Percentiles rank a stretch among this genome's conserved stretches.
phyloP scores from a whole-genome alignment of 1,284 basidiomycete genomes.

The Marasmius oreades region DNA sequence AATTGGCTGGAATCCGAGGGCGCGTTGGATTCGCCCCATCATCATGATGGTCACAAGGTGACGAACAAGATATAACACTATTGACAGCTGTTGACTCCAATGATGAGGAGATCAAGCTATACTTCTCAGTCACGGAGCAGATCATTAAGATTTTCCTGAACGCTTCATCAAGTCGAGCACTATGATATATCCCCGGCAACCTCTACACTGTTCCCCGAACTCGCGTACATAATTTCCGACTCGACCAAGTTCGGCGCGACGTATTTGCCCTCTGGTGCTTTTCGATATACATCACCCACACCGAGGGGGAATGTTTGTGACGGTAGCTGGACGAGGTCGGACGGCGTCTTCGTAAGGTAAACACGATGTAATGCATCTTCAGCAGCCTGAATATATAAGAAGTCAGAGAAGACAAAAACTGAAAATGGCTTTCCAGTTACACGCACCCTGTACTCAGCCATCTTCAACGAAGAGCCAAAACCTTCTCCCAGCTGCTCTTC shows the following conservation, averaged over 20 bases:
- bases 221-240: slow-evolving; percentile 65
- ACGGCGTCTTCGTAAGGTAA: slow-evolving; percentile 74
- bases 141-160: background rate
- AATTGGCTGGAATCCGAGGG: slow-evolving; percentile 1
- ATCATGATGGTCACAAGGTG: background rate
- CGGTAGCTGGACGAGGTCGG: slow-evolving; percentile 62
- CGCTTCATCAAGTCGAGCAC: background rate
- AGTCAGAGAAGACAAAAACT: background rate
- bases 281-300: slow-evolving; percentile 45
- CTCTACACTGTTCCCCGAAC: slow-evolving; percentile 45
- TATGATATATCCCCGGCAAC: slow-evolving; percentile 9
- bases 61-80: no score
- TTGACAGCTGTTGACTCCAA: no score
- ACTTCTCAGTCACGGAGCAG: no score
- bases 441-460: slow-evolving; percentile 92
- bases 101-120: no score
- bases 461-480: slow-evolving; percentile 87
- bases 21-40: background rate
- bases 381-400: slow-evolving; percentile 55
- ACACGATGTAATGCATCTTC: slow-evolving; percentile 81
- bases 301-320: slow-evolving; percentile 61
- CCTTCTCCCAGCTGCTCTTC: slow-evolving; percentile 92
- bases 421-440: background rate
- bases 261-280: slow-evolving; percentile 40
- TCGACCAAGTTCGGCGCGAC: slow-evolving; percentile 51